Percentiles rank a stretch among this genome's conserved stretches.
Conservation (phyloP, 2,329 filamentous ascomycete species). For the Aspergillus tanneri region DNA sequence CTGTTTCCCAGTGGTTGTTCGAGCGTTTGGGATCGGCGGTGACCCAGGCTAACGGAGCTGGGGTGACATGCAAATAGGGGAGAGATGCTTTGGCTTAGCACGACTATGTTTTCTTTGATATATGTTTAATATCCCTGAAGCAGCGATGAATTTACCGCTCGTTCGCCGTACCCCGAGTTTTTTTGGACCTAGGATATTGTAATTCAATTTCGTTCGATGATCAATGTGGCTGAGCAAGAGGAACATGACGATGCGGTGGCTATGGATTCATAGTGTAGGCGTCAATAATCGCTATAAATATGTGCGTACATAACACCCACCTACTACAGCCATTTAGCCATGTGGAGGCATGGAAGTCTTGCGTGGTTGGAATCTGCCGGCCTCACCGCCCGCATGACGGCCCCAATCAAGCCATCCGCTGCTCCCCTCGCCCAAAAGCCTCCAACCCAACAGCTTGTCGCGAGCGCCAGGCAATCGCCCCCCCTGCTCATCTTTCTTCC, state of each 20-base stretch:
- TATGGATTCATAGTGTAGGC: too few relatives aligned
- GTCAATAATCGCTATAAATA: too few relatives aligned
- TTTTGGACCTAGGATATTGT: conserved; percentile 17
- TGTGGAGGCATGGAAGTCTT: neutral
- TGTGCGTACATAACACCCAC: too few relatives aligned
- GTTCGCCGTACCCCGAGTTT: conserved; percentile 26
- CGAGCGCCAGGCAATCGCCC: conserved; percentile 4
- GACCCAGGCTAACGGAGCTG: conserved; percentile 24
- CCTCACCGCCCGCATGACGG: neutral
- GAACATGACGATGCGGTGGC: too few relatives aligned
- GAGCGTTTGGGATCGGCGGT: conserved; percentile 26
- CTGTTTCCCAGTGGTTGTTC: conserved; percentile 22
- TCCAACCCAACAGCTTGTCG: conserved; percentile 5
- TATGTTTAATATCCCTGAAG: conserved; percentile 43
- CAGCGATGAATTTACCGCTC: conserved; percentile 40
- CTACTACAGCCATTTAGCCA: too few relatives aligned
- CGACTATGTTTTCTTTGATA: conserved; percentile 39
- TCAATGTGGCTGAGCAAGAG: neutral
- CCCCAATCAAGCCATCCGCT: conserved; percentile 4
- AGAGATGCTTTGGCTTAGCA: conserved; percentile 38
- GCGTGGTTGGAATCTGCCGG: neutral
- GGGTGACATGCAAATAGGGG: conserved; percentile 38
- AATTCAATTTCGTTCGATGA: conserved; percentile 18
- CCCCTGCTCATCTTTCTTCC: conserved; percentile 1
- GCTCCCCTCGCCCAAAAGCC: conserved; percentile 1